These are phyloP conservation scores for Thelonectria rubi DNA, from an alignment of 2,329 filamentous ascomycete species.

Conservation along the genomic window DNA sequence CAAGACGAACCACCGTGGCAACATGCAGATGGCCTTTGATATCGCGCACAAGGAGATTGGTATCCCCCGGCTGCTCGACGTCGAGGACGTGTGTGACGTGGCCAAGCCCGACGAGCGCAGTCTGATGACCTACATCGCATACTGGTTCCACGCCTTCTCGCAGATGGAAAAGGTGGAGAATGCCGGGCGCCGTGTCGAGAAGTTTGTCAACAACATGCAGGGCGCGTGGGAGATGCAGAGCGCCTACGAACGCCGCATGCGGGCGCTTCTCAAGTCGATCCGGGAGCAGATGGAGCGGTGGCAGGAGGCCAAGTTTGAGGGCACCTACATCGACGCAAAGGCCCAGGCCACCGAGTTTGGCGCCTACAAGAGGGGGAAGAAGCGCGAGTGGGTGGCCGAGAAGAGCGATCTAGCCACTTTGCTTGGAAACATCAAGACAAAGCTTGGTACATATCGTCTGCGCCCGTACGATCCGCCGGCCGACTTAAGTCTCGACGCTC, in stretches of 20 bases:
- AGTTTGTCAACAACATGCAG: constrained; percentile 99
- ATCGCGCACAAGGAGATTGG: constrained; percentile 96
- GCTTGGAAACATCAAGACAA: constrained; percentile 98
- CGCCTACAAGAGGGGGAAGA: constrained; percentile 88
- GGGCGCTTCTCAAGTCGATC: constrained; percentile 79
- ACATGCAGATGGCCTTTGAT: constrained; percentile 98
- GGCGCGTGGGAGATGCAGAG: constrained; percentile 99
- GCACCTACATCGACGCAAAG: constrained; percentile 93
- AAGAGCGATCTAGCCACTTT: constrained; percentile 95
- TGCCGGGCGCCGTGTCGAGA: constrained; percentile 93
- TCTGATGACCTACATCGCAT: constrained; percentile 99
- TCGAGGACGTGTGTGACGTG: constrained; percentile 98
- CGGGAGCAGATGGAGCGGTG: constrained; percentile 77
- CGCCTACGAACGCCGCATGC: constrained; percentile 91
- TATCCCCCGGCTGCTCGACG: constrained; percentile 93
- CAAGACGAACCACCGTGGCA: constrained; percentile 91
- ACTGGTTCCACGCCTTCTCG: constrained; percentile 99
- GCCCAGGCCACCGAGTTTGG: constrained; percentile 83
- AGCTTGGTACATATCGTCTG: constrained; percentile 92
- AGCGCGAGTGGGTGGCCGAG: constrained; percentile 96
- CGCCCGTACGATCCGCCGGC: constrained; percentile 89
- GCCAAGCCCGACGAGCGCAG: constrained; percentile 94
- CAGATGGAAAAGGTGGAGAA: constrained; percentile 99
- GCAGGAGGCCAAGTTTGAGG: constrained; percentile 84
- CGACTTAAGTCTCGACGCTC: constrained; percentile 81